A percentile compares a stretch with the other conserved stretches of the same genome.
These are phyloP conservation scores for Colletotrichum filicis DNA, from an alignment of 2,329 filamentous ascomycete genomes.

Conservation along the genomic window DNA sequence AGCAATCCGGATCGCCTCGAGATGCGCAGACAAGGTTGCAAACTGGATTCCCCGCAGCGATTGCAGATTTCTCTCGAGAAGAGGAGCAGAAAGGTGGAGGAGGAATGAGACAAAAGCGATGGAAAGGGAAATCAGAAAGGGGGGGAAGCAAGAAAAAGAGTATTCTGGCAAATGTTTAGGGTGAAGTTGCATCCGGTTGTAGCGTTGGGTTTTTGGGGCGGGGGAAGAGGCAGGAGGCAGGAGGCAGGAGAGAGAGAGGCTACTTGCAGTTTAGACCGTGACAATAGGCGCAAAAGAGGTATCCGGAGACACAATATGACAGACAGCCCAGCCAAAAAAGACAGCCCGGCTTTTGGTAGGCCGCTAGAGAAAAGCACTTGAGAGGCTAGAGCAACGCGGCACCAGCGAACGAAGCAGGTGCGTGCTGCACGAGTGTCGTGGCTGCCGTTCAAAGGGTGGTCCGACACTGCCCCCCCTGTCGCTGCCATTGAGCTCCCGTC, in stretches of 20 bases:
- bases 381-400: slow-evolving; percentile 27
- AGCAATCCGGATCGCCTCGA: slow-evolving; percentile 28
- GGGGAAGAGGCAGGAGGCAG: background rate
- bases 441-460: slow-evolving; percentile 56
- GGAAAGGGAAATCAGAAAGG: background rate
- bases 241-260: background rate
- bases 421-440: slow-evolving; percentile 58
- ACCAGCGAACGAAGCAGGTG: slow-evolving; percentile 32
- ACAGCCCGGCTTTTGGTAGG: background rate
- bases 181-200: slow-evolving; percentile 29
- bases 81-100: background rate
- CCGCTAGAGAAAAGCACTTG: background rate
- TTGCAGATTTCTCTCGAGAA: slow-evolving; percentile 3
- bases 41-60: slow-evolving; percentile 14
- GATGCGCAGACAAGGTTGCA: slow-evolving; percentile 7
- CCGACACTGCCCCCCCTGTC: slow-evolving; percentile 31
- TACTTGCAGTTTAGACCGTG: slow-evolving; percentile 1
- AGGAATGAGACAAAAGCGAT: background rate
- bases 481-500: background rate
- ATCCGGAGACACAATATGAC: background rate
- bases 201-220: slow-evolving; percentile 26
- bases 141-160: background rate
- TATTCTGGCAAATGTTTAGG: slow-evolving; percentile 17
- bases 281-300: background rate
- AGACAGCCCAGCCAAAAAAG: background rate